Conservation (phyloP, 176 grass and related monocot genomes). For the Lolium perenne region DNA sequence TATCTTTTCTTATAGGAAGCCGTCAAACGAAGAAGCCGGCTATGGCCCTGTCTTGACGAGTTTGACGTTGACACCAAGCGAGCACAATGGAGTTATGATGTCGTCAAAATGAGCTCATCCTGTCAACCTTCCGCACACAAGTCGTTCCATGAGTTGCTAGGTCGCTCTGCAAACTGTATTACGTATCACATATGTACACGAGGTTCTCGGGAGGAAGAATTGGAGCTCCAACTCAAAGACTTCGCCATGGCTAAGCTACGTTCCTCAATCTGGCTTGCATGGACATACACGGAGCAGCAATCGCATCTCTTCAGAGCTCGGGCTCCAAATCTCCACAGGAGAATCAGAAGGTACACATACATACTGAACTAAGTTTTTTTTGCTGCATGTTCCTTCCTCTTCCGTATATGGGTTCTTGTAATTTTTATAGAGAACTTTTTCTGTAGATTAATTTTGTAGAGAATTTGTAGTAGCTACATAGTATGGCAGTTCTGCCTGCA, state of each 20-base stretch:
- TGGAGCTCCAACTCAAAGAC: not conserved
- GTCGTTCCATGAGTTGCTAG: not conserved
- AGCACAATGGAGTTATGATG: slow-evolving; percentile 31
- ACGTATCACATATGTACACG: not conserved
- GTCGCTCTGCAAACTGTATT: not conserved
- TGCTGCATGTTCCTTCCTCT: not conserved
- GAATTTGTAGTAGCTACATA: not conserved
- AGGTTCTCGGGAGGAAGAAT: not conserved
- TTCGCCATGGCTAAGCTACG: not conserved
- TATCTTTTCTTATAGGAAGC: not conserved
- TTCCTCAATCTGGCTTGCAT: not conserved
- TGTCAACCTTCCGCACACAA: not conserved
- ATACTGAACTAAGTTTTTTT: not conserved
- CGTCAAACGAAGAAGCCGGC: too few relatives aligned
- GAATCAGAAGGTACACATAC: not conserved
- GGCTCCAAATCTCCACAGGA: not conserved
- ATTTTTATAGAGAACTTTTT: not conserved
- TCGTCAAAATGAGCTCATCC: slow-evolving; percentile 63
- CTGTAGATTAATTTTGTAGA: not conserved
- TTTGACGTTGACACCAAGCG: not conserved
- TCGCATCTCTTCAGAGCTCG: not conserved
- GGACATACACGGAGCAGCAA: not conserved
- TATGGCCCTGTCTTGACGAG: not conserved
- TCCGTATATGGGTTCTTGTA: not conserved
- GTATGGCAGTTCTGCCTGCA: not conserved